phyloP scores from a whole-genome alignment of 129 eudicot genomes.

The Artemisia tridentata region DNA sequence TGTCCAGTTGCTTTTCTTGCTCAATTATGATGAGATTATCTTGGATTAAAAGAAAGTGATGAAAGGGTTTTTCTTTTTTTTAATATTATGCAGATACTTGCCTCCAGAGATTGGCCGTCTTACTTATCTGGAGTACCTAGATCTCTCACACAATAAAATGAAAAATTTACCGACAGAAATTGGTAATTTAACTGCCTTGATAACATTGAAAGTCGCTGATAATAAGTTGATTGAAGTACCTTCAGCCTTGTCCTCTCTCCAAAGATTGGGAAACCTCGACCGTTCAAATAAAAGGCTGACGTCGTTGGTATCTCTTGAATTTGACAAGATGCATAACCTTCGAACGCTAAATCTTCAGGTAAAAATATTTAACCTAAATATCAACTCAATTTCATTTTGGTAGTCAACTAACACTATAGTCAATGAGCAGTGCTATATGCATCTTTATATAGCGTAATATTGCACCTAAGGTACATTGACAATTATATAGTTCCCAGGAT shows the following conservation, averaged over 20 bases:
- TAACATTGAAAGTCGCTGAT: conserved; percentile 70
- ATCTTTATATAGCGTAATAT: conserved; percentile 19
- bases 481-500: neutral
- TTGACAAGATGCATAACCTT: conserved; percentile 67
- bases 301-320: conserved; percentile 61
- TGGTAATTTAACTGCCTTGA: conserved; percentile 50
- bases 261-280: conserved; percentile 73
- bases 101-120: conserved; percentile 95
- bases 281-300: conserved; percentile 82
- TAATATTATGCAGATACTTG: conserved; percentile 66
- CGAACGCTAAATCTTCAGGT: conserved; percentile 84
- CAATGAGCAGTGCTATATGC: conserved; percentile 20
- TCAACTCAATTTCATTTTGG: neutral
- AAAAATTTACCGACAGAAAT: conserved; percentile 72
- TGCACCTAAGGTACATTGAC: conserved; percentile 12
- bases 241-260: conserved; percentile 60
- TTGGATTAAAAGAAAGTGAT: conserved; percentile 25
- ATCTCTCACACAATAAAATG: conserved; percentile 87
- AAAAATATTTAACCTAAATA: conserved; percentile 17
- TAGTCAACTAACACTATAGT: neutral
- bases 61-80: neutral
- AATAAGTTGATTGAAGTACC: conserved; percentile 75
- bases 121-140: conserved; percentile 66
- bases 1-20: conserved; percentile 1
- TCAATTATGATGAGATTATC: neutral